Evolutionary conservation across 106 monocot genomes (phyloP).

Genomic region (Apostasia ramifera): DNA sequence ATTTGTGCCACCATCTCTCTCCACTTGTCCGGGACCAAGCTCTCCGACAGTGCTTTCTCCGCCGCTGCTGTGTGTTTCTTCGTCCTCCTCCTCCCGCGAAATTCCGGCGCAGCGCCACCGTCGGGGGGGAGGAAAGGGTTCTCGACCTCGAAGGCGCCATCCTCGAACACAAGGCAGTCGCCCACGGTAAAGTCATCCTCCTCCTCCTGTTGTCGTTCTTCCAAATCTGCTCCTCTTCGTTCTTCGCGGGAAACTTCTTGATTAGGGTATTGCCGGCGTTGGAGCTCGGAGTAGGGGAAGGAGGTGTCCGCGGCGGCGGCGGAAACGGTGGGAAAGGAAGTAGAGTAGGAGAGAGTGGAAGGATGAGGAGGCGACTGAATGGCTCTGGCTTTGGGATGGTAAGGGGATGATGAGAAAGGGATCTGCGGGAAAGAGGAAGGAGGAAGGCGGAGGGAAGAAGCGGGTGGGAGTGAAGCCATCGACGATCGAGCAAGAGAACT

Average conservation of each 20-base stretch:
- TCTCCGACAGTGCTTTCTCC: conserved; percentile 15
- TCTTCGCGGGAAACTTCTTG: not conserved
- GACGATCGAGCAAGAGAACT: not conserved
- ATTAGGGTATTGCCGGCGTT: conserved; percentile 2
- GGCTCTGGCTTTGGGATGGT: not conserved
- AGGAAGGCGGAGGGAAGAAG: not conserved
- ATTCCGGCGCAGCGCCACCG: not conserved
- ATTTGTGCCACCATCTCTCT: conserved; percentile 59
- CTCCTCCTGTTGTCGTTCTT: conserved; percentile 11
- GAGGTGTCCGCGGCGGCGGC: not conserved
- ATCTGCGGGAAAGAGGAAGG: not conserved
- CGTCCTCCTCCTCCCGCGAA: not conserved
- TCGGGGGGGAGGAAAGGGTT: conserved; percentile 4
- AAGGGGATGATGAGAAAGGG: not conserved
- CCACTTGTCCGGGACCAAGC: conserved; percentile 80
- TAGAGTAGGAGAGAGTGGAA: not conserved
- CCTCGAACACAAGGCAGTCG: conserved; percentile 93
- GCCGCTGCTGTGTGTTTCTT: conserved; percentile 2
- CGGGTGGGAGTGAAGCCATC: conserved; percentile 2
- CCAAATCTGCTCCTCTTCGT: not conserved
- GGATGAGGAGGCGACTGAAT: not conserved
- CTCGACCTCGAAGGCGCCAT: conserved; percentile 72
- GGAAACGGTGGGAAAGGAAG: not conserved
- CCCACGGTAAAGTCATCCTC: conserved; percentile 52
- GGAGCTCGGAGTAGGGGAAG: conserved; percentile 14